Conservation (phyloP, 768 basidiomycete species). For the Gautieria morchelliformis region DNA sequence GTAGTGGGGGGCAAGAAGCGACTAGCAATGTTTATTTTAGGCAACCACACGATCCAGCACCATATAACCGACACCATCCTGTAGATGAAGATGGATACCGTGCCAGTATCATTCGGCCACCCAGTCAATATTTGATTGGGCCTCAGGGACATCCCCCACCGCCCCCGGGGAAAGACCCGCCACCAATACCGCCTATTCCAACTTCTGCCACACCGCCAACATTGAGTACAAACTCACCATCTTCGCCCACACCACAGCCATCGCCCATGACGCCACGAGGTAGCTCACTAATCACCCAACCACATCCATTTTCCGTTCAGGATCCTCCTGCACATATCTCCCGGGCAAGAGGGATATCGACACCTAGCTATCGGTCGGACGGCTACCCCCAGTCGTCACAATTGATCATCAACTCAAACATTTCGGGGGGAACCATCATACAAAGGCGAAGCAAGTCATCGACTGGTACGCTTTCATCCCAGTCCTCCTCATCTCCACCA, state of each 20-base stretch:
- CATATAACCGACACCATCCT: neutral
- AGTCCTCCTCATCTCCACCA: conserved; percentile 30
- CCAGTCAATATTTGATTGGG: neutral
- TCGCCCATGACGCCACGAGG: conserved; percentile 4
- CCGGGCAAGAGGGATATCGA: conserved; percentile 5
- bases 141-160: neutral
- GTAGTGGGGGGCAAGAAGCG: neutral
- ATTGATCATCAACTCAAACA: conserved; percentile 47
- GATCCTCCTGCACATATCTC: conserved; percentile 6
- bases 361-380: conserved; percentile 3
- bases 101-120: neutral
- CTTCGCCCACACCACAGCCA: conserved; percentile 14
- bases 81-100: neutral
- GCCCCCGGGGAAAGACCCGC: conserved; percentile 31
- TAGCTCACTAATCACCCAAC: neutral
- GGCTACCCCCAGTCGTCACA: neutral
- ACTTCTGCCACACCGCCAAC: conserved; percentile 28
- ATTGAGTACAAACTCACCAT: conserved; percentile 23
- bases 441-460: conserved; percentile 61
- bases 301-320: conserved; percentile 5
- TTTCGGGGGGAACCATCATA: conserved; percentile 54
- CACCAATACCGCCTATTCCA: conserved; percentile 60
- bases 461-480: conserved; percentile 12
- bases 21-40: neutral
- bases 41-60: neutral